Evolutionary conservation across 805 yeast species (phyloP).

Genomic region (Torulaspora franciscae): DNA sequence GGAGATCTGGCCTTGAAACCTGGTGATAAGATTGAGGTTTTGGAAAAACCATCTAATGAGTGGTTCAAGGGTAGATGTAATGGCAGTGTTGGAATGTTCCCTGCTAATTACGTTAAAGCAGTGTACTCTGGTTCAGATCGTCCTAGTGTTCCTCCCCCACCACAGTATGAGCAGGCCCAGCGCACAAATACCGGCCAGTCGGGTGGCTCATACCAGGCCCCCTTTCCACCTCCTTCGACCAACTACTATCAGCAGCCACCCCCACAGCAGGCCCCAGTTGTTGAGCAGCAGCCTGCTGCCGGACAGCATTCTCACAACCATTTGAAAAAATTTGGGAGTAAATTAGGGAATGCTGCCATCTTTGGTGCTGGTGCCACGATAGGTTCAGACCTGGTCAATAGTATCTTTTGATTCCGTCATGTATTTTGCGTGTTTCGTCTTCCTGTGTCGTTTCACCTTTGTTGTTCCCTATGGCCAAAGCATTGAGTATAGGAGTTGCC

Average conservation of each 20-base stretch:
- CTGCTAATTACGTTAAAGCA: constrained; percentile 71
- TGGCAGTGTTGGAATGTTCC: constrained; percentile 74
- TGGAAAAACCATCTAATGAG: constrained; percentile 71
- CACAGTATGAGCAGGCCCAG: constrained; percentile 21
- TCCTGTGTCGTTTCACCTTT: background rate
- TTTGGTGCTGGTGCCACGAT: constrained; percentile 96
- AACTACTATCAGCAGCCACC: constrained; percentile 43
- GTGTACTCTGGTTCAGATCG: constrained; percentile 22
- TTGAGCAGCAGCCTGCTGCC: constrained; percentile 31
- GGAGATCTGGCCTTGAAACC: constrained; percentile 62
- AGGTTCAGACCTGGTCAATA: constrained; percentile 75
- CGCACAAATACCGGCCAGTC: constrained; percentile 24
- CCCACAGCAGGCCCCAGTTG: constrained; percentile 25
- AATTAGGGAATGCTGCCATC: constrained; percentile 86
- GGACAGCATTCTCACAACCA: constrained; percentile 34
- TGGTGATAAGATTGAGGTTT: constrained; percentile 66
- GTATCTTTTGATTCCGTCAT: constrained; percentile 49
- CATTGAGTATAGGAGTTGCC: background rate
- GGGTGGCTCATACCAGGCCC: constrained; percentile 32
- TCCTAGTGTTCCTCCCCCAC: constrained; percentile 20
- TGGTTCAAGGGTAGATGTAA: constrained; percentile 85
- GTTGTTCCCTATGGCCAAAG: background rate
- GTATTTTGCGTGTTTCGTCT: background rate
- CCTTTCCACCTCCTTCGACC: constrained; percentile 47
- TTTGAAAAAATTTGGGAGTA: constrained; percentile 65